These are phyloP conservation scores for Adansonia madagascariensis DNA, from an alignment of 441 rosid species.

Conservation along the genomic window DNA sequence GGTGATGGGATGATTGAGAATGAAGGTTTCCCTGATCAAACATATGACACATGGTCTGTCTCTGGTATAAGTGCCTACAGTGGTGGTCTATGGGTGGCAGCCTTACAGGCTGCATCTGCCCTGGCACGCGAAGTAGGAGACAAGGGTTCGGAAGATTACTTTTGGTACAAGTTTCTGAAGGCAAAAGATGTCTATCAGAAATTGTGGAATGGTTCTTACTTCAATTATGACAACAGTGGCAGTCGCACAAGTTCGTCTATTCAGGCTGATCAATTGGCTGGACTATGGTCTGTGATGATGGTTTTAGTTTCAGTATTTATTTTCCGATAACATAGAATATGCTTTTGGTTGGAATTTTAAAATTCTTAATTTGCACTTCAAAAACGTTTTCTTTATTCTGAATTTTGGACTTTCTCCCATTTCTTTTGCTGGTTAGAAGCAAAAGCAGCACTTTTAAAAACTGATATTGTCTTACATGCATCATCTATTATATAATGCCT, in stretches of 20 bases:
- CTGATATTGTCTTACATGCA: not conserved
- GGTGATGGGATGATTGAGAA: constrained; percentile 96
- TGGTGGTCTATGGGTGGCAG: constrained; percentile 97
- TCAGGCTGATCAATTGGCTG: constrained; percentile 96
- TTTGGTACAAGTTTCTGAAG: constrained; percentile 80
- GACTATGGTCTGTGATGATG: constrained; percentile 65
- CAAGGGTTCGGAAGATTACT: constrained; percentile 65
- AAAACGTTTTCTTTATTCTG: not conserved
- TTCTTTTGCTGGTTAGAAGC: not conserved
- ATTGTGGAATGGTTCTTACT: constrained; percentile 93
- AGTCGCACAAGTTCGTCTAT: constrained; percentile 71
- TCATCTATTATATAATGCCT: not conserved
- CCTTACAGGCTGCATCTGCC: constrained; percentile 92
- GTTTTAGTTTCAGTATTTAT: not conserved
- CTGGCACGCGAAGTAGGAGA: constrained; percentile 79
- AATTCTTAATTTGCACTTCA: constrained; percentile 5
- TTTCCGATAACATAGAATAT: constrained; percentile 10
- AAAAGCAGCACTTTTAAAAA: not conserved
- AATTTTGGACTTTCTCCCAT: not conserved
- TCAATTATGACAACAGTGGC: constrained; percentile 74
- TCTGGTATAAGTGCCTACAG: constrained; percentile 84
- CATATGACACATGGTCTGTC: constrained; percentile 93
- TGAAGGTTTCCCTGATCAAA: constrained; percentile 94
- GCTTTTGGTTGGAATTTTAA: constrained; percentile 2
- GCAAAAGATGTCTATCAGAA: constrained; percentile 72